Conservation (phyloP, 345 rosid species). For the Camelina sativa region DNA sequence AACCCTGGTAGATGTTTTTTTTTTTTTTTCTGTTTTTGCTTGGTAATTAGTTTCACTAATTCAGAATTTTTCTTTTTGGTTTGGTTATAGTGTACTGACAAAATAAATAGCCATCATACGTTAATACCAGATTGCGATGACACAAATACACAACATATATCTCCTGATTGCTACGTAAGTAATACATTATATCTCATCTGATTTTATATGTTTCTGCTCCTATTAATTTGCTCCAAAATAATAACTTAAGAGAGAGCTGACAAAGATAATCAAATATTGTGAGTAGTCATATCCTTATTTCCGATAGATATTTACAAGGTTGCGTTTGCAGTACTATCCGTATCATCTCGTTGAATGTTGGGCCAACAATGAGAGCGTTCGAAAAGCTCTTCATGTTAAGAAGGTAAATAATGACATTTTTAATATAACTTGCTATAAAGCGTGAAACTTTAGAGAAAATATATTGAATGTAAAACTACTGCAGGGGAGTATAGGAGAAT, state of each 20-base stretch:
- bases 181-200: neutral
- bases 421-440: neutral
- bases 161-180: conserved; percentile 34
- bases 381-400: conserved; percentile 36
- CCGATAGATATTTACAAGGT: too few species aligned
- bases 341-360: conserved; percentile 26
- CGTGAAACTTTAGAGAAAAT: neutral
- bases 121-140: conserved; percentile 18
- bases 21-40: neutral
- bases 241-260: too few species aligned
- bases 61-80: neutral
- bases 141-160: neutral
- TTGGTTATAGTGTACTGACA: conserved; percentile 8
- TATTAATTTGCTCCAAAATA: neutral
- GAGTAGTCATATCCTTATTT: too few species aligned
- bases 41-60: neutral
- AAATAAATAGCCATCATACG: neutral
- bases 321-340: conserved; percentile 27
- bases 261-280: too few species aligned
- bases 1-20: neutral
- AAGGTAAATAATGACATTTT: conserved; percentile 9
- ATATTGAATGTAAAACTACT: neutral
- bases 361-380: conserved; percentile 36
- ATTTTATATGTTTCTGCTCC: neutral
- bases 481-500: conserved; percentile 26